Conservation (phyloP, 352 stramenopile species). For the Pythium vanterpoolii region DNA sequence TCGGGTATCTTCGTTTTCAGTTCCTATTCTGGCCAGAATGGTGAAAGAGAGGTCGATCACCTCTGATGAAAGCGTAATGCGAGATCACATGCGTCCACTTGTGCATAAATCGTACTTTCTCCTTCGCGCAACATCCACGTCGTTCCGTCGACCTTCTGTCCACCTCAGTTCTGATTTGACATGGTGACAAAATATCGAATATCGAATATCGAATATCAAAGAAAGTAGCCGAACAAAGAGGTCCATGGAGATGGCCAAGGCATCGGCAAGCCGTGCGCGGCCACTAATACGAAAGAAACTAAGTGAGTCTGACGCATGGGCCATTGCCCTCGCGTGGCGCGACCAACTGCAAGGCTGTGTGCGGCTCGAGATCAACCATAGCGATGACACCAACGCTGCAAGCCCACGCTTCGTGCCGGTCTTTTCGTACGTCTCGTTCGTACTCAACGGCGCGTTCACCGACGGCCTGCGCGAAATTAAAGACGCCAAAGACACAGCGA, state of each 20-base stretch:
- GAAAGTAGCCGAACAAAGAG: background rate
- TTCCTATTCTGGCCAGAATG: background rate
- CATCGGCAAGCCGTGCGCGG: background rate
- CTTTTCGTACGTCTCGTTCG: slow-evolving; percentile 9
- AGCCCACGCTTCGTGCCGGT: background rate
- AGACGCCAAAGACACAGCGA: slow-evolving; percentile 3
- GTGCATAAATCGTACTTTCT: background rate
- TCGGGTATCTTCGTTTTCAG: too few species aligned
- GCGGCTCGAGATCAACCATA: slow-evolving; percentile 4
- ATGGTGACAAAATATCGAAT: background rate
- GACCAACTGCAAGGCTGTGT: slow-evolving; percentile 15
- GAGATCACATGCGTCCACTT: background rate
- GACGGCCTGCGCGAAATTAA: slow-evolving; percentile 3
- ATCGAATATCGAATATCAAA: background rate
- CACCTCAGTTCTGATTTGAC: background rate
- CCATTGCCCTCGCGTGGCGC: slow-evolving; percentile 7
- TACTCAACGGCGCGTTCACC: background rate
- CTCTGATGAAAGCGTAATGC: too few species aligned
- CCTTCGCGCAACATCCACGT: slow-evolving; percentile 1
- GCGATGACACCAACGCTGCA: background rate
- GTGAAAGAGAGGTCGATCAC: background rate
- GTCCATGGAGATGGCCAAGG: background rate
- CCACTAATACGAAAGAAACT: background rate
- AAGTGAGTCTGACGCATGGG: slow-evolving; percentile 14
- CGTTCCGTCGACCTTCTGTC: background rate